Evolutionary conservation across 768 basidiomycete genomes (phyloP), one percentile per base, ranked within the genome.

Genomic region (Lentinus brumalis): DNA sequence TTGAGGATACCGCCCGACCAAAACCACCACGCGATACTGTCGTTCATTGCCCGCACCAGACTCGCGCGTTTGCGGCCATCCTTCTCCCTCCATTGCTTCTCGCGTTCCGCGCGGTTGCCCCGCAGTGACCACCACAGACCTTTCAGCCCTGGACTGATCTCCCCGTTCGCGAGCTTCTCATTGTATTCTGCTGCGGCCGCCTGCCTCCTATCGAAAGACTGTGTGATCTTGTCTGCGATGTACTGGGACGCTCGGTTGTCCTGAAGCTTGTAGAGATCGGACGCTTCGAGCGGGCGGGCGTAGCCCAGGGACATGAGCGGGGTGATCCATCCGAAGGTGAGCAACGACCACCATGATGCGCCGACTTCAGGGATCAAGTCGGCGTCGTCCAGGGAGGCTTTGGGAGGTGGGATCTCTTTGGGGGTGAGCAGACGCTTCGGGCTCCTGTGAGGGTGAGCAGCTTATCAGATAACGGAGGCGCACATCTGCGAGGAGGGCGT

Each of bases 251-350:
- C 78, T 29, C 86, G 83, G 21, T 82, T 71, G 40, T 86, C 82
- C 59, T 86, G 86, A 29, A 95, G 83, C 72, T 85, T 89, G 79
- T 88, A 95, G 4, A 96, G 78, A 73, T 96, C 94, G 0, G 88
- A 74, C 0, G 87, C 86, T 68, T 94, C 89, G 2, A 96, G 80
- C 1, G 94, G 91, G 8, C 94, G 83, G 8, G 85, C 81, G 68
- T 93, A 94, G 8, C 94, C 94, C 11, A 94, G 76, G 10, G 77
- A 72, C 63, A 96, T 80, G 26, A 95, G 73, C 3, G 85, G 82
- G 3, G 85, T 86, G 18, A 95, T 80, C 93, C 94, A 95, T 46
- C 74, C 73, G 64, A 94, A 96, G 35, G 85, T 87, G 3, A 93
- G 63, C 5, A 82, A 69, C 64, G 77, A 81, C 62, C 85, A 80